Percentiles rank a stretch among this genome's conserved stretches.
Conservation (phyloP, 1,139 yeast species). For the Suhomyces yuchorum region DNA sequence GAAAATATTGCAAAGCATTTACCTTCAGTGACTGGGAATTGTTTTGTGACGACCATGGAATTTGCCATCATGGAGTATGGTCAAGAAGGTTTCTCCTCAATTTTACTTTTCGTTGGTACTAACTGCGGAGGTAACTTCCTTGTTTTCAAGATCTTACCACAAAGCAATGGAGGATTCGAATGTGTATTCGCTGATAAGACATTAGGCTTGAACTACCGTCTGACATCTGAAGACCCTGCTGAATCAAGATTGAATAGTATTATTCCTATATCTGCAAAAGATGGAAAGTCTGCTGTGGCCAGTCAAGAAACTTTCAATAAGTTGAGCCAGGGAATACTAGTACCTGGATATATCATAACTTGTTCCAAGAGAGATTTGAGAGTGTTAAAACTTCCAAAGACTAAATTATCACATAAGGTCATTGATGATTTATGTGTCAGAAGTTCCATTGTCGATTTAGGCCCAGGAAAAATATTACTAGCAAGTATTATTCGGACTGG, state of each 20-base stretch:
- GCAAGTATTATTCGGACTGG: slow-evolving; percentile 43
- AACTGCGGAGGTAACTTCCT: slow-evolving; percentile 70
- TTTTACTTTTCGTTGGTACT: slow-evolving; percentile 77
- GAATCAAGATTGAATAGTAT: slow-evolving; percentile 56
- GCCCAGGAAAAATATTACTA: slow-evolving; percentile 36
- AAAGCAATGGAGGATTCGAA: slow-evolving; percentile 65
- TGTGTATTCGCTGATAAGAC: slow-evolving; percentile 58
- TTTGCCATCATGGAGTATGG: slow-evolving; percentile 72
- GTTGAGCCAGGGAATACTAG: slow-evolving; percentile 60
- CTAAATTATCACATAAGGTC: slow-evolving; percentile 64
- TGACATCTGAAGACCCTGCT: slow-evolving; percentile 41
- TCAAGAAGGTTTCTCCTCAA: slow-evolving; percentile 68
- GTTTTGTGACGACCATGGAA: slow-evolving; percentile 62
- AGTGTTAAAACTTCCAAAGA: slow-evolving; percentile 60
- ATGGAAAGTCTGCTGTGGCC: slow-evolving; percentile 70
- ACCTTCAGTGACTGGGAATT: slow-evolving; percentile 37
- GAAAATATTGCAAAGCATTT: slow-evolving; percentile 46
- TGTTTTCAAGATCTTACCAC: slow-evolving; percentile 69
- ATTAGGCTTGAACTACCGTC: slow-evolving; percentile 41
- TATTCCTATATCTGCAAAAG: slow-evolving; percentile 56
- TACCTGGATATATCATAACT: slow-evolving; percentile 64
- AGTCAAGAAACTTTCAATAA: slow-evolving; percentile 58
- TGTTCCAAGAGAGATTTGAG: slow-evolving; percentile 66
- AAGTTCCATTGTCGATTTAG: slow-evolving; percentile 35
- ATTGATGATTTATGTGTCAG: slow-evolving; percentile 64